phyloP scores from a whole-genome alignment of 75 land plant species.

The Picea glauca region DNA sequence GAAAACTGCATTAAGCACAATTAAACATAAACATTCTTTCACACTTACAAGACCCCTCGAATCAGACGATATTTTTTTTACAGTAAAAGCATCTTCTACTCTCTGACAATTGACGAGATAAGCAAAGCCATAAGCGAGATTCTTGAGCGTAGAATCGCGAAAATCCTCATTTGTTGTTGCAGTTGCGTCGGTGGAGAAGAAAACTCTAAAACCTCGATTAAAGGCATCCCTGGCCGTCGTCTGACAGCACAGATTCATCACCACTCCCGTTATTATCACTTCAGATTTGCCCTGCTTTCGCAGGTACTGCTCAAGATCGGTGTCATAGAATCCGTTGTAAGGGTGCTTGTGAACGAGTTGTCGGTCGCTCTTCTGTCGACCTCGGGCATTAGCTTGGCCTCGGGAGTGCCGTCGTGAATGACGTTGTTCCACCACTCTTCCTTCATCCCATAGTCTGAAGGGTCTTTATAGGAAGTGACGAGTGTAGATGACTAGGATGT shows the following conservation, averaged over 20 bases:
- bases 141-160: constrained; percentile 70
- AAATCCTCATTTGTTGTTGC: constrained; percentile 52
- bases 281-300: too few relatives aligned
- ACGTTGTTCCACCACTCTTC: constrained; percentile 71
- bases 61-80: too few relatives aligned
- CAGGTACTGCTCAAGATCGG: too few relatives aligned
- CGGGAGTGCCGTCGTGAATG: constrained; percentile 58
- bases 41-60: not conserved
- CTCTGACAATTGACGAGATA: constrained; percentile 59
- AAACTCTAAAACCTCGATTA: constrained; percentile 67
- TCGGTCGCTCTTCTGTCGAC: constrained; percentile 22
- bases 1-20: too few relatives aligned
- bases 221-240: constrained; percentile 80
- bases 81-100: constrained; percentile 26
- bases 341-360: constrained; percentile 56
- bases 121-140: constrained; percentile 79
- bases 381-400: constrained; percentile 46
- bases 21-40: too few relatives aligned
- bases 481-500: constrained; percentile 10
- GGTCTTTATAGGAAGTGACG: constrained; percentile 54
- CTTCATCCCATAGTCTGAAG: constrained; percentile 69
- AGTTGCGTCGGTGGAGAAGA: constrained; percentile 81
- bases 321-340: too few relatives aligned
- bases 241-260: constrained; percentile 16
- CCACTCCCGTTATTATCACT: too few relatives aligned